phyloP scores from a whole-genome alignment of 495 filamentous ascomycete genomes.

The Penicillium bovifimosum region DNA sequence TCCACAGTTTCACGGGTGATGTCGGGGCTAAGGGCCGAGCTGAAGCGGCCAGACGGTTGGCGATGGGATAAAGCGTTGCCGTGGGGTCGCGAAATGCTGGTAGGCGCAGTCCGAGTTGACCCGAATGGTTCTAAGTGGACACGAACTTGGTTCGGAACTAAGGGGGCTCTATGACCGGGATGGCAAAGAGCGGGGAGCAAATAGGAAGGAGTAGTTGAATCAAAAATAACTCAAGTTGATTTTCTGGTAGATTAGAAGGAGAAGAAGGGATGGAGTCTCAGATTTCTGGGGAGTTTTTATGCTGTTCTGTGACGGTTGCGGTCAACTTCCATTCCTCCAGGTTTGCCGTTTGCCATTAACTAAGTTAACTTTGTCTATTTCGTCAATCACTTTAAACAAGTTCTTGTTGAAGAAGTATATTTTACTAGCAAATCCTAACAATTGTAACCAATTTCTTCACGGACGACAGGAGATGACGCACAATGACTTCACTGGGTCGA shows the following conservation, averaged over 20 bases:
- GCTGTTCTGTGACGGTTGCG: slow-evolving; percentile 4
- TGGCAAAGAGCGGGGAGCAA: slow-evolving; percentile 4
- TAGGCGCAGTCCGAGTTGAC: slow-evolving; percentile 33
- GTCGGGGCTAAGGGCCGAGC: slow-evolving; percentile 38
- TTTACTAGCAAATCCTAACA: neutral
- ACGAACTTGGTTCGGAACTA: slow-evolving; percentile 37
- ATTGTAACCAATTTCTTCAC: neutral
- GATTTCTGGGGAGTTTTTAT: slow-evolving; percentile 1
- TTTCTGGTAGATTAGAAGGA: neutral
- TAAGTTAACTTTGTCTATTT: neutral
- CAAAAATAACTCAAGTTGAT: slow-evolving; percentile 16
- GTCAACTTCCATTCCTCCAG: neutral
- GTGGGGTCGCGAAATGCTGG: slow-evolving; percentile 28
- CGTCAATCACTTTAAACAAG: slow-evolving; percentile 1
- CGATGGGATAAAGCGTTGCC: slow-evolving; percentile 25
- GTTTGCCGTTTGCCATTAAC: too few species aligned
- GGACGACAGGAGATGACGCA: slow-evolving; percentile 22
- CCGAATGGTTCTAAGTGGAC: slow-evolving; percentile 34
- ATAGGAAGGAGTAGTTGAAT: neutral
- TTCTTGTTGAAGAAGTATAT: neutral
- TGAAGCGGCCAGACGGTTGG: slow-evolving; percentile 27
- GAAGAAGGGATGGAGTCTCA: neutral
- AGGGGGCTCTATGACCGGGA: slow-evolving; percentile 5
- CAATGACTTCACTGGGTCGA: slow-evolving; percentile 25
- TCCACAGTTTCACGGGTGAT: slow-evolving; percentile 46